These are phyloP conservation scores for Penicillium simplicissimum DNA, from an alignment of 495 filamentous ascomycete species.

Conservation along the genomic window DNA sequence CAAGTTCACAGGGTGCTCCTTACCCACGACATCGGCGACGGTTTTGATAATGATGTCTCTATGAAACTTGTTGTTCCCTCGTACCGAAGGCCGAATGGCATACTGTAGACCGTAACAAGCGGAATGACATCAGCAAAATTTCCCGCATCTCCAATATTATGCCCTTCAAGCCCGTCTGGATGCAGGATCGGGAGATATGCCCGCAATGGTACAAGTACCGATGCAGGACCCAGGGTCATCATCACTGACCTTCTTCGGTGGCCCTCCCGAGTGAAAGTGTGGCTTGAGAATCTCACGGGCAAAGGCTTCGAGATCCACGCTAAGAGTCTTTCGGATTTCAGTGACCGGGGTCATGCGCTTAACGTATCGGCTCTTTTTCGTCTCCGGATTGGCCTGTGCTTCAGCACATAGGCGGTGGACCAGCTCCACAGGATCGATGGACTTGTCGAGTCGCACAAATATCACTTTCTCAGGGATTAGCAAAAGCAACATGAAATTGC, in stretches of 20 bases:
- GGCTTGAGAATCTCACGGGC: slow-evolving; percentile 67
- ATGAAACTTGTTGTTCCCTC: slow-evolving; percentile 74
- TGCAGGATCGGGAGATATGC: slow-evolving; percentile 5
- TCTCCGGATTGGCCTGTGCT: slow-evolving; percentile 49
- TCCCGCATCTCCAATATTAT: not conserved
- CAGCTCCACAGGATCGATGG: slow-evolving; percentile 79
- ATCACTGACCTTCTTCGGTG: slow-evolving; percentile 50
- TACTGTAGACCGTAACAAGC: slow-evolving; percentile 56
- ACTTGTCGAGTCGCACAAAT: slow-evolving; percentile 51
- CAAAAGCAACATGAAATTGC: slow-evolving; percentile 21
- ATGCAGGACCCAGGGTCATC: not conserved
- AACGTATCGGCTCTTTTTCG: slow-evolving; percentile 68
- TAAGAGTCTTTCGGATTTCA: slow-evolving; percentile 73
- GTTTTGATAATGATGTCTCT: slow-evolving; percentile 76
- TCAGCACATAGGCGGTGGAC: slow-evolving; percentile 75
- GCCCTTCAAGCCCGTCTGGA: not conserved
- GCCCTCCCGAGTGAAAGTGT: slow-evolving; percentile 65
- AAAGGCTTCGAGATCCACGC: slow-evolving; percentile 71
- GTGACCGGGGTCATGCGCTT: slow-evolving; percentile 84
- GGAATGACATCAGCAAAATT: slow-evolving; percentile 10
- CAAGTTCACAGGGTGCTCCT: slow-evolving; percentile 79
- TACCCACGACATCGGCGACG: slow-evolving; percentile 67
- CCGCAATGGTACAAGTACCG: slow-evolving; percentile 8
- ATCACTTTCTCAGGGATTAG: slow-evolving; percentile 37
- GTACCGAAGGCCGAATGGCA: slow-evolving; percentile 82